phyloP scores from a whole-genome alignment of 176 grass and related monocot species.

The Carex littledalei region DNA sequence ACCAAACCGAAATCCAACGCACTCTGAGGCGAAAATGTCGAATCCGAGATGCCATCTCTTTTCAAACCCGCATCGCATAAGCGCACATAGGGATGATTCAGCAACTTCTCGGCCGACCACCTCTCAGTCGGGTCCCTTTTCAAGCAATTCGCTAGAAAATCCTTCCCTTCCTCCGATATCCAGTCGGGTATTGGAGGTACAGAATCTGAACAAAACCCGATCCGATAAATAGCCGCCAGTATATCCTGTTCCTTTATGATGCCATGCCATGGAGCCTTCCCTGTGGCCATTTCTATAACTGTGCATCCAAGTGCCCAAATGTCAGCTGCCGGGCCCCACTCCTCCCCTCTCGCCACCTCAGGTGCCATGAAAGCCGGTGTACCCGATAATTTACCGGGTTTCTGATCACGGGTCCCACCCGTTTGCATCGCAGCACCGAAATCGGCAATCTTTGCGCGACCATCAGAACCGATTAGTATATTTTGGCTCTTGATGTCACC shows the following conservation, averaged over 20 bases:
- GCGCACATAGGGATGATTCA: constrained; percentile 20
- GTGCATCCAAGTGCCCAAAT: constrained; percentile 44
- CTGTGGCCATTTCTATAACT: constrained; percentile 39
- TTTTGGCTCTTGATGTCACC: constrained; percentile 66
- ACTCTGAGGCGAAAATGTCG: constrained; percentile 39
- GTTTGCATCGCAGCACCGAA: constrained; percentile 49
- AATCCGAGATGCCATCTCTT: not conserved
- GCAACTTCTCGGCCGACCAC: constrained; percentile 27
- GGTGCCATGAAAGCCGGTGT: constrained; percentile 22
- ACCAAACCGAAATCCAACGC: constrained; percentile 29
- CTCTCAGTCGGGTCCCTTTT: constrained; percentile 23
- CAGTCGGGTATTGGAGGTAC: constrained; percentile 28
- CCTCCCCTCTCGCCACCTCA: constrained; percentile 36
- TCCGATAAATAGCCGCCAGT: constrained; percentile 19
- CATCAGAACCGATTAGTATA: constrained; percentile 53
- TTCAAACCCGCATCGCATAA: not conserved
- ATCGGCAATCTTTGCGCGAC: constrained; percentile 61
- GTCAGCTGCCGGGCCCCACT: constrained; percentile 14
- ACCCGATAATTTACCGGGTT: not conserved
- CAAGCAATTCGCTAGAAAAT: constrained; percentile 35
- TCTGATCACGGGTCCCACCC: not conserved
- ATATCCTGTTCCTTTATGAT: constrained; percentile 21
- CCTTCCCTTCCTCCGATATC: constrained; percentile 29
- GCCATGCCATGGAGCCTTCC: constrained; percentile 27
- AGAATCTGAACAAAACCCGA: constrained; percentile 35